A percentile compares a stretch with the other conserved stretches of the same genome.
These are phyloP conservation scores for Senecio squalidus DNA, from an alignment of 140 eudicot genomes.

Conservation along the genomic window DNA sequence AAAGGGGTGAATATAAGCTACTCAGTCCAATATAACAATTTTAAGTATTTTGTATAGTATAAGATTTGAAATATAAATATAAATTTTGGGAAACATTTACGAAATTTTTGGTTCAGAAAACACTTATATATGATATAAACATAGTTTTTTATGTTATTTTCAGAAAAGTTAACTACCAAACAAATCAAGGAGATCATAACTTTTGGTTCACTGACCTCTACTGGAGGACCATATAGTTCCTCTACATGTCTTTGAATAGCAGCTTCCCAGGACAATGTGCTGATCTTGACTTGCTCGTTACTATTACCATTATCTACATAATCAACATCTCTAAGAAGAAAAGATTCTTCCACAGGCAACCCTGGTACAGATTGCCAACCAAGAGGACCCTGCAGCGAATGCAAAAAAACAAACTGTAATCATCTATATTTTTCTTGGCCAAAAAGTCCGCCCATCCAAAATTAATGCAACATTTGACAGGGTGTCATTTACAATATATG, in stretches of 20 bases:
- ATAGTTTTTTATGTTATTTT: too few relatives aligned
- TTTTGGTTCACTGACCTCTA: conserved; percentile 51
- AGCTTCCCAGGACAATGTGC: conserved; percentile 89
- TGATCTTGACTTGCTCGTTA: conserved; percentile 53
- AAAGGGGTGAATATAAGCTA: conserved; percentile 13
- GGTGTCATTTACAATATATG: background rate
- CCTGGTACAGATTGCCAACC: conserved; percentile 85
- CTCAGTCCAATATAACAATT: background rate
- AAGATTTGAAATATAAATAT: background rate
- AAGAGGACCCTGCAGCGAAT: conserved; percentile 73
- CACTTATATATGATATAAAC: background rate
- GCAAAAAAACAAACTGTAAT: conserved; percentile 15
- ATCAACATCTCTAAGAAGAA: conserved; percentile 46
- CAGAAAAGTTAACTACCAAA: background rate
- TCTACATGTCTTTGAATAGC: conserved; percentile 81
- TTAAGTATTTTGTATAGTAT: background rate
- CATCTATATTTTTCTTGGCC: conserved; percentile 7
- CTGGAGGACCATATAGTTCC: conserved; percentile 64
- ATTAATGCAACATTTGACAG: conserved; percentile 1
- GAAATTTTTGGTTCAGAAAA: background rate
- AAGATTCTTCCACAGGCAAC: conserved; percentile 61
- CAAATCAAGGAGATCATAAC: too few relatives aligned
- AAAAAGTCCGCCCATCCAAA: background rate
- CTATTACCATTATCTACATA: conserved; percentile 45
- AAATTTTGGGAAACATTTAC: background rate